phyloP scores from a whole-genome alignment of 1,284 basidiomycete genomes.

The Somion occarium region DNA sequence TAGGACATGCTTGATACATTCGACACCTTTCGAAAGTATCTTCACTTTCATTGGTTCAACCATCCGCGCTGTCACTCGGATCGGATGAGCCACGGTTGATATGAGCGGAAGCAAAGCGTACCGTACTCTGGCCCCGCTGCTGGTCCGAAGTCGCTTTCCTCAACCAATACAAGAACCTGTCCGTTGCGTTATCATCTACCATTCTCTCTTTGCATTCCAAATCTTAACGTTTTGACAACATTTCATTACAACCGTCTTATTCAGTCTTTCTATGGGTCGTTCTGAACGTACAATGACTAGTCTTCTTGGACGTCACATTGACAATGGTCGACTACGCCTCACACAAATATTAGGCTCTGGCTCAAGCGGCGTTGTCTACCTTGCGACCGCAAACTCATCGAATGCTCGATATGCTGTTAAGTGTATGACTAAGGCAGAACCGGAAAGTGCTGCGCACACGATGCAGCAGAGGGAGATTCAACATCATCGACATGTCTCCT shows the following conservation, averaged over 20 bases:
- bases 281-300: conserved; percentile 14
- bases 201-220: too few species aligned
- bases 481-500: conserved; percentile 48
- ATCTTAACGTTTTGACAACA: too few species aligned
- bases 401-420: conserved; percentile 57
- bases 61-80: too few species aligned
- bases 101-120: background rate
- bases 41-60: too few species aligned
- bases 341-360: conserved; percentile 38
- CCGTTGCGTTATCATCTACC: too few species aligned
- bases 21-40: too few species aligned
- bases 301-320: conserved; percentile 43
- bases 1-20: too few species aligned
- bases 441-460: conserved; percentile 23
- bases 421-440: conserved; percentile 55
- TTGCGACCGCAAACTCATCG: conserved; percentile 44
- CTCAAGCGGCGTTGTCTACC: conserved; percentile 31
- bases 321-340: conserved; percentile 32
- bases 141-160: too few species aligned
- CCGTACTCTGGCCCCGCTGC: background rate
- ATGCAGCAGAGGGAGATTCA: conserved; percentile 24
- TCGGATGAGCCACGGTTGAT: too few species aligned
- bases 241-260: too few species aligned
- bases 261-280: too few species aligned
- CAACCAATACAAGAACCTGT: too few species aligned